A percentile compares a stretch with the other conserved stretches of the same genome.
Conservation (phyloP, 805 yeast genomes). For the Myxozyma mucilagina region DNA sequence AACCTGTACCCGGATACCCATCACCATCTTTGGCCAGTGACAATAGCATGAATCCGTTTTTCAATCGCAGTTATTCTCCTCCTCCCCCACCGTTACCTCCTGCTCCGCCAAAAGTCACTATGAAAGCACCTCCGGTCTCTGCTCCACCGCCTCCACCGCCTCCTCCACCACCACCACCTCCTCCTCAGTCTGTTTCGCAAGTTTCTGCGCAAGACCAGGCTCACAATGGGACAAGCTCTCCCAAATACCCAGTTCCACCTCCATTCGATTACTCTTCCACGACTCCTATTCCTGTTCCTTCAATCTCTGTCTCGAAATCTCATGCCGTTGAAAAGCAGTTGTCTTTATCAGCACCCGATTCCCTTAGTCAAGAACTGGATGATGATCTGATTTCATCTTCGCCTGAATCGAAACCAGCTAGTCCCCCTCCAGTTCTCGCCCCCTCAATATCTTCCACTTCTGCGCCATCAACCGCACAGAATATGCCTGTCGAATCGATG, state of each 20-base stretch:
- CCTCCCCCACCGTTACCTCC: no score
- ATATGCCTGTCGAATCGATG: slow-evolving; percentile 2
- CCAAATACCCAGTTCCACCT: slow-evolving; percentile 8
- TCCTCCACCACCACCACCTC: not conserved
- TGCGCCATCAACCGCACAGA: not conserved
- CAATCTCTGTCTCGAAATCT: not conserved
- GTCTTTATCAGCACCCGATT: not conserved
- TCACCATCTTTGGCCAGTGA: not conserved
- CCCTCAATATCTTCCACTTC: not conserved
- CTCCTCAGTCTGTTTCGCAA: not conserved
- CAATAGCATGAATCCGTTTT: not conserved
- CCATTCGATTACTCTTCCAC: slow-evolving; percentile 1
- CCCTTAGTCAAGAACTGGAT: not conserved
- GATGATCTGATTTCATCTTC: not conserved
- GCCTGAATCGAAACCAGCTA: not conserved
- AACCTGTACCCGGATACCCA: slow-evolving; percentile 3
- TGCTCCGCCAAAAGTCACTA: no score
- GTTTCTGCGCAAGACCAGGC: not conserved
- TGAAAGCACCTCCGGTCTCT: not conserved
- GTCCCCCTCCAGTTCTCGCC: slow-evolving; percentile 1
- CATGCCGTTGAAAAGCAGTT: not conserved
- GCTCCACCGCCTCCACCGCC: slow-evolving; percentile 5
- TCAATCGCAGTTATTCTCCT: not conserved
- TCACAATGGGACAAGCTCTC: not conserved
- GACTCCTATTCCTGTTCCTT: not conserved